Conservation (phyloP, 179 eudicot species). For the Pouteria campechiana region DNA sequence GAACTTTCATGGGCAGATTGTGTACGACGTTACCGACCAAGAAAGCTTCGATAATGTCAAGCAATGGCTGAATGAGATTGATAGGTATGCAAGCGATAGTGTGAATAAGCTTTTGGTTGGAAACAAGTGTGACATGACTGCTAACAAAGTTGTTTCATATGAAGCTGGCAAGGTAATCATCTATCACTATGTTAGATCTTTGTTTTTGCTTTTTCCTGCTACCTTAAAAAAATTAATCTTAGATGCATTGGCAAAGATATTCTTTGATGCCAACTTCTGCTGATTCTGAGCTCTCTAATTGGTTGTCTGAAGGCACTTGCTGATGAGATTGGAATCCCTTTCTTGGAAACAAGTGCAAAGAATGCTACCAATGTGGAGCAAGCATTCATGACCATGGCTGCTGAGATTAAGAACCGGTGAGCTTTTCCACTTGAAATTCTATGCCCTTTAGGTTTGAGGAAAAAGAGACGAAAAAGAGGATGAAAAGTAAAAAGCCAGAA, state of each 20-base stretch:
- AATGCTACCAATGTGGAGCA: conserved; percentile 24
- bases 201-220: background rate
- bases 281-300: too few species aligned
- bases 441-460: too few species aligned
- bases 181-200: background rate
- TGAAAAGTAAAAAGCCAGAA: too few species aligned
- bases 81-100: conserved; percentile 18
- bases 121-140: conserved; percentile 15
- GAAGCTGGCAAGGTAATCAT: conserved; percentile 7
- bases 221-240: too few species aligned
- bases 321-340: conserved; percentile 27
- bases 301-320: conserved; percentile 14
- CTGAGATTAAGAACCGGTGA: conserved; percentile 20
- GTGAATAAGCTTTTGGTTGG: conserved; percentile 23
- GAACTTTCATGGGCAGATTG: too few species aligned
- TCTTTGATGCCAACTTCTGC: too few species aligned
- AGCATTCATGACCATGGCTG: conserved; percentile 29
- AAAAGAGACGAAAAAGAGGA: too few species aligned
- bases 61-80: conserved; percentile 21
- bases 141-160: conserved; percentile 5
- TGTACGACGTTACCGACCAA: conserved; percentile 18
- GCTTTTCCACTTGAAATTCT: too few species aligned
- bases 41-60: conserved; percentile 21
- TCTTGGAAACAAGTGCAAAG: conserved; percentile 26
- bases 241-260: too few species aligned